These are phyloP conservation scores for Chaetomium globosum DNA, from an alignment of 2,329 filamentous ascomycete species.

Conservation along the genomic window DNA sequence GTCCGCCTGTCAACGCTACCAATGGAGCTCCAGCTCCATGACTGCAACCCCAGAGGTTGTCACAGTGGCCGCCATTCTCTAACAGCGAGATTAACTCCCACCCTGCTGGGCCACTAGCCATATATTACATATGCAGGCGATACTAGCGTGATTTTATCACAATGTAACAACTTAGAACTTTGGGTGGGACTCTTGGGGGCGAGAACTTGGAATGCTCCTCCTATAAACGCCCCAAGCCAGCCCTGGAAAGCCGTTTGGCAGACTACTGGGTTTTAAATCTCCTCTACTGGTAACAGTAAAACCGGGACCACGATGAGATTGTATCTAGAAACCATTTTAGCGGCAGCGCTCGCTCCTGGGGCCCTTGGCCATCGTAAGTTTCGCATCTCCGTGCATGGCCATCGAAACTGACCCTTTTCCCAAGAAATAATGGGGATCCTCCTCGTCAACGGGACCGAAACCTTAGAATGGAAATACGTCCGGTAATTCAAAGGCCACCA, in stretches of 20 bases:
- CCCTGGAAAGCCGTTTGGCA: not conserved
- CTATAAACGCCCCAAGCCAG: not conserved
- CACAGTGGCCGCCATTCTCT: not conserved
- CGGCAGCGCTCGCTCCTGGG: not conserved
- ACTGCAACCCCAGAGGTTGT: not conserved
- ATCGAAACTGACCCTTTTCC: not conserved
- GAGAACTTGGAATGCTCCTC: not conserved
- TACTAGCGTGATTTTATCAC: not conserved
- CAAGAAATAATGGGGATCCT: constrained; percentile 26
- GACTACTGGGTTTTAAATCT: not conserved
- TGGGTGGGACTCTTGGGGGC: not conserved
- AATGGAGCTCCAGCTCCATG: not conserved
- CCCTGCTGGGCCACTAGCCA: not conserved
- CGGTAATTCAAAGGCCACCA: not conserved
- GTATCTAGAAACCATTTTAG: not conserved
- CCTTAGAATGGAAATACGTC: constrained; percentile 30
- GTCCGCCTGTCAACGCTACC: not conserved
- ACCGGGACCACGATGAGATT: constrained; percentile 12
- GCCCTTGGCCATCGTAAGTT: constrained; percentile 19
- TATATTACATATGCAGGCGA: not conserved
- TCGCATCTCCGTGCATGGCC: not conserved
- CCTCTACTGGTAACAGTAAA: not conserved
- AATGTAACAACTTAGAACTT: not conserved
- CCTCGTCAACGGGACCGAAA: constrained; percentile 27
- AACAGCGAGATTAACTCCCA: not conserved